Percentiles rank a stretch among this genome's conserved stretches.
These are phyloP conservation scores for Alternaria arborescens DNA, from an alignment of 2,329 filamentous ascomycete genomes.

Conservation along the genomic window DNA sequence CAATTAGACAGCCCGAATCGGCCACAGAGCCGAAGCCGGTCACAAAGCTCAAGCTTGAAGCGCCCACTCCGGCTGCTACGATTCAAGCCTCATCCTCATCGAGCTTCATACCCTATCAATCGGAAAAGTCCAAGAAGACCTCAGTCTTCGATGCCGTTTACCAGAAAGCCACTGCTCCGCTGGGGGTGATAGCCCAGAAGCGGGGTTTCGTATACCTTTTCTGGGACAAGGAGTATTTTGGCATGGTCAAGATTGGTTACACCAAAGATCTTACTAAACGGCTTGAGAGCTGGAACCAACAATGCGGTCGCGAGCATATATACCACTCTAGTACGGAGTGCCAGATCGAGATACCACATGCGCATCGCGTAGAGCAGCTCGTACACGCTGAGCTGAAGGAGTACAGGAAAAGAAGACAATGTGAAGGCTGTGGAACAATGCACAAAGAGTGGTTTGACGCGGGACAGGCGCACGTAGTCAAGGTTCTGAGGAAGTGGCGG, in stretches of 20 bases:
- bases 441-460: conserved; percentile 94
- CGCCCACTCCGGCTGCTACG: neutral
- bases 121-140: neutral
- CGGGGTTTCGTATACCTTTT: conserved; percentile 27
- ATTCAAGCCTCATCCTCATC: neutral
- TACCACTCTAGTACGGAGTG: conserved; percentile 13
- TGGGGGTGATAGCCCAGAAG: conserved; percentile 8
- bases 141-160: neutral
- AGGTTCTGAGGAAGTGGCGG: conserved; percentile 4
- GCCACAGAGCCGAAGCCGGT: neutral
- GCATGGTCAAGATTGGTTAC: conserved; percentile 27
- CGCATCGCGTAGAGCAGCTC: conserved; percentile 82
- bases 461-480: neutral
- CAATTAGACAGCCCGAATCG: neutral
- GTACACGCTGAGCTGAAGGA: conserved; percentile 81
- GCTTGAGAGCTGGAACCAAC: conserved; percentile 17
- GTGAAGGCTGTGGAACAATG: conserved; percentile 76
- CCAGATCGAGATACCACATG: conserved; percentile 75
- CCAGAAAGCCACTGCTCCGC: neutral
- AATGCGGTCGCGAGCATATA: conserved; percentile 16
- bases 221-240: conserved; percentile 22
- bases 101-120: conserved; percentile 1
- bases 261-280: conserved; percentile 16
- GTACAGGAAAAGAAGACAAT: conserved; percentile 65
- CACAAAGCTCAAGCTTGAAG: neutral